phyloP scores from a whole-genome alignment of 768 basidiomycete genomes.

The Collybia sordida region DNA sequence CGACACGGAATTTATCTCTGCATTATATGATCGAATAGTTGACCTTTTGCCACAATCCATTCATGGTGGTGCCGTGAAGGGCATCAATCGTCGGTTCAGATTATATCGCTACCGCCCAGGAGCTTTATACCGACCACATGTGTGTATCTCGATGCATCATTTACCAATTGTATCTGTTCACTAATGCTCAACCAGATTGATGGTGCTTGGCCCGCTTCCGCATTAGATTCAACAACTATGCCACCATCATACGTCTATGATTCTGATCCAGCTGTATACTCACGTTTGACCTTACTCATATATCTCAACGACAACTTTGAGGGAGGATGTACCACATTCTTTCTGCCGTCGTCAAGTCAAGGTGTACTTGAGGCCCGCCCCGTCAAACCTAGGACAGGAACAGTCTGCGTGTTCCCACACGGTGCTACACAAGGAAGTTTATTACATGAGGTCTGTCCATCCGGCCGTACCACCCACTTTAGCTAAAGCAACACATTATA shows the following conservation, averaged over 20 bases:
- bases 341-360: slow-evolving; percentile 41
- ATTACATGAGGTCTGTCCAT: slow-evolving; percentile 27
- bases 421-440: slow-evolving; percentile 34
- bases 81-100: slow-evolving; percentile 49
- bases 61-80: slow-evolving; percentile 40
- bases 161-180: neutral
- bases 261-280: slow-evolving; percentile 45
- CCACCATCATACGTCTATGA: slow-evolving; percentile 48
- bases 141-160: slow-evolving; percentile 13
- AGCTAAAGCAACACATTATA: neutral
- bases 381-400: slow-evolving; percentile 46
- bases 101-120: slow-evolving; percentile 51
- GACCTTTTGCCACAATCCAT: slow-evolving; percentile 40
- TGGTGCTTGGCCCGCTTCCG: slow-evolving; percentile 54
- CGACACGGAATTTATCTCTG: slow-evolving; percentile 37
- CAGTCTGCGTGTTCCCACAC: slow-evolving; percentile 50
- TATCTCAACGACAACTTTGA: slow-evolving; percentile 50
- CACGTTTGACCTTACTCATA: slow-evolving; percentile 47
- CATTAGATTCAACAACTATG: slow-evolving; percentile 36
- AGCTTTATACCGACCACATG: slow-evolving; percentile 50
- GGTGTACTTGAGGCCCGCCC: slow-evolving; percentile 48
- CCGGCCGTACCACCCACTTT: neutral
- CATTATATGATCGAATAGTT: slow-evolving; percentile 41
- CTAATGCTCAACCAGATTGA: slow-evolving; percentile 33
- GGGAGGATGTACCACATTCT: slow-evolving; percentile 54